phyloP scores from a whole-genome alignment of 164 flowering plant species.

The Stephania yunnanensis region DNA sequence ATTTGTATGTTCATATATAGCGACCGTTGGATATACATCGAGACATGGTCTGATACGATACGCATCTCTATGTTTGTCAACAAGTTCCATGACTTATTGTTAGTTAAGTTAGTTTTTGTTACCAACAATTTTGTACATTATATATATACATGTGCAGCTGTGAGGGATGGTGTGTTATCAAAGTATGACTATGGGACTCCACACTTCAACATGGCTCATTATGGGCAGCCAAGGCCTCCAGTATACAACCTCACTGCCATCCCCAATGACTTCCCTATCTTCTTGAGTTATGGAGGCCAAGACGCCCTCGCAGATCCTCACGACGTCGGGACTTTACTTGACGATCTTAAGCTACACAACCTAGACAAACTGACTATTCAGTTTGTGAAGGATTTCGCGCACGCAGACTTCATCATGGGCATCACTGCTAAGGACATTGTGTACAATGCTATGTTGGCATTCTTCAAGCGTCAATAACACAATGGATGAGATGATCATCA shows the following conservation, averaged over 20 bases:
- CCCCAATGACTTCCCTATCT: slow-evolving; percentile 51
- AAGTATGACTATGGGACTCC: slow-evolving; percentile 46
- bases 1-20: not conserved
- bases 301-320: slow-evolving; percentile 50
- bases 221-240: slow-evolving; percentile 48
- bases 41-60: too few species aligned
- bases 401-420: slow-evolving; percentile 68
- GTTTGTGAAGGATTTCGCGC: slow-evolving; percentile 52
- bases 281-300: slow-evolving; percentile 67
- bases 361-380: slow-evolving; percentile 47
- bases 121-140: too few species aligned
- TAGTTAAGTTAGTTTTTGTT: too few species aligned
- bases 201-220: slow-evolving; percentile 34
- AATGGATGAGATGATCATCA: not conserved
- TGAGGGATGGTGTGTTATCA: slow-evolving; percentile 40
- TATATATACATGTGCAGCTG: slow-evolving; percentile 30
- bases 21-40: too few species aligned
- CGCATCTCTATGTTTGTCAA: too few species aligned
- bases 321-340: slow-evolving; percentile 48
- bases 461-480: slow-evolving; percentile 37
- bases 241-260: slow-evolving; percentile 56
- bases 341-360: slow-evolving; percentile 52
- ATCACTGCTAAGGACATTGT: slow-evolving; percentile 50
- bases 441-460: slow-evolving; percentile 40
- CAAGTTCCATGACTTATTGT: too few species aligned